Percentiles rank a stretch among this genome's conserved stretches.
These are phyloP conservation scores for Tuber calosporum DNA, from an alignment of 495 filamentous ascomycete species.

Conservation along the genomic window DNA sequence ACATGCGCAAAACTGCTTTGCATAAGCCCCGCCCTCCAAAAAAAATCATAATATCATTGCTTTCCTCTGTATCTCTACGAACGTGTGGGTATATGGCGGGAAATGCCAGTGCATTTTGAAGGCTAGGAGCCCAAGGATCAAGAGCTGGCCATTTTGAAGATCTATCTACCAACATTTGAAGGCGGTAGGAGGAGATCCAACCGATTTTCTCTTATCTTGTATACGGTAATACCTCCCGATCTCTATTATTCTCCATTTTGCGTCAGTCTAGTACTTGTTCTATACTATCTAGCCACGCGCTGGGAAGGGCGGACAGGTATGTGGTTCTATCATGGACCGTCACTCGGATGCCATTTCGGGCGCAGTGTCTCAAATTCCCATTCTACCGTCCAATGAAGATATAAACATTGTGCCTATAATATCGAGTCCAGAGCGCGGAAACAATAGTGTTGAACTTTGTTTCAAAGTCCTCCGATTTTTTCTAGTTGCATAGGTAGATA, in stretches of 20 bases:
- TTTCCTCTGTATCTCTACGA: not conserved
- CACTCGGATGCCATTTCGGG: not conserved
- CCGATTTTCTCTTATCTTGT: not conserved
- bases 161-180: not conserved
- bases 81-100: not conserved
- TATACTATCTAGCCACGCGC: not conserved
- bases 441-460: not conserved
- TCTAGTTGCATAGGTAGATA: not conserved
- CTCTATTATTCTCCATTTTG: not conserved
- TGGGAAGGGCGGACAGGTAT: not conserved
- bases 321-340: not conserved
- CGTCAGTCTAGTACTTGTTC: not conserved
- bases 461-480: not conserved
- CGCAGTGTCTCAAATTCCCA: not conserved
- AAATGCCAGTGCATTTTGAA: not conserved
- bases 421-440: not conserved
- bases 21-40: too few species aligned
- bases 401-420: not conserved
- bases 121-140: not conserved
- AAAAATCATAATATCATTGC: too few species aligned
- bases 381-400: not conserved
- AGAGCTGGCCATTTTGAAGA: not conserved
- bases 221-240: not conserved
- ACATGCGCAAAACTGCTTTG: not conserved
- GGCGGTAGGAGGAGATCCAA: not conserved